Conservation (phyloP, 108 stramenopile species). For the Nitzschia putrida region DNA sequence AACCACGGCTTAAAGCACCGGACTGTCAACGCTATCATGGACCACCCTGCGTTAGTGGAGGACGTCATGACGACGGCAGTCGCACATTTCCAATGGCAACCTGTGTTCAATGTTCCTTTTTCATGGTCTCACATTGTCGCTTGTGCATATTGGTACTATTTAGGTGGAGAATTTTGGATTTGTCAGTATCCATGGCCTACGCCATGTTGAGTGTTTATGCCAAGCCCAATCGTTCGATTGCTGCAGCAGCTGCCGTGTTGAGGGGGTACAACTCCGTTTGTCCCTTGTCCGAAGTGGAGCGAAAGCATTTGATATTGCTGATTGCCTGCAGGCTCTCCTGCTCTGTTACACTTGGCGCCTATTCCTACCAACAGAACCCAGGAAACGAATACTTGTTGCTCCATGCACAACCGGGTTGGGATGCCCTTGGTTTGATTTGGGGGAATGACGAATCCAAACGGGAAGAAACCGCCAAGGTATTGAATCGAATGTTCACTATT, state of each 20-base stretch:
- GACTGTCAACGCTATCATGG: conserved; percentile 91
- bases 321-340: conserved; percentile 74
- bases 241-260: conserved; percentile 79
- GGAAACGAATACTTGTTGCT: conserved; percentile 81
- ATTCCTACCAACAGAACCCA: conserved; percentile 78
- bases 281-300: conserved; percentile 65
- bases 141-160: conserved; percentile 10
- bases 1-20: conserved; percentile 92
- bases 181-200: conserved; percentile 86
- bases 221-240: conserved; percentile 59
- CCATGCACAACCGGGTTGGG: conserved; percentile 86
- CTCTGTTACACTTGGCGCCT: conserved; percentile 82
- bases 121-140: not conserved
- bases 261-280: conserved; percentile 71
- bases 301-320: conserved; percentile 69
- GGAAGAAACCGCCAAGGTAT: conserved; percentile 24
- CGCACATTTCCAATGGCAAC: conserved; percentile 49
- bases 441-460: conserved; percentile 48
- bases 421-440: conserved; percentile 79
- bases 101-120: not conserved
- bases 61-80: conserved; percentile 80
- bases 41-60: conserved; percentile 45
- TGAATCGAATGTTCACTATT: conserved; percentile 57
- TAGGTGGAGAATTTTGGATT: conserved; percentile 86
- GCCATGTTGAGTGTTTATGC: conserved; percentile 75